These are phyloP conservation scores for Gonium pectorale DNA, from an alignment of 139 green algal genomes.

Conservation along the genomic window DNA sequence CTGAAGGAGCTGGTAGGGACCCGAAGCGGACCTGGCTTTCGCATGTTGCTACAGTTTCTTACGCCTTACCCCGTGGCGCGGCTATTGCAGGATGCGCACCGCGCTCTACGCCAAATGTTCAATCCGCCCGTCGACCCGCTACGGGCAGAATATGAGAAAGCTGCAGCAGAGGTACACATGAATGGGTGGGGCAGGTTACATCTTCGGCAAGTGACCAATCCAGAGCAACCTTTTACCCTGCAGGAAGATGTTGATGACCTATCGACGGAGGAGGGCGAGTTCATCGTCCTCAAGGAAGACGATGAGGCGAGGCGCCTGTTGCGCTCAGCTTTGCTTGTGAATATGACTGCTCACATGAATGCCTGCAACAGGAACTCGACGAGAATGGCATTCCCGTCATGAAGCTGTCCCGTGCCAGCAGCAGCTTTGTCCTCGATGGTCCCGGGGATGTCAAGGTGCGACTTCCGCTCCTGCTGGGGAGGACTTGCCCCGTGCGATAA, in stretches of 20 bases:
- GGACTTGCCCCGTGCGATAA: too few relatives aligned
- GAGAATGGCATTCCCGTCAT: conserved; percentile 27
- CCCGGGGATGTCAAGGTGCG: conserved; percentile 33
- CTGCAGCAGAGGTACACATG: conserved; percentile 13
- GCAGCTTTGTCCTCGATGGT: conserved; percentile 25
- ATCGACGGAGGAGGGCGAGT: conserved; percentile 16
- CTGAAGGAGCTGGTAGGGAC: conserved; percentile 22
- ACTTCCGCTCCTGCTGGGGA: too few relatives aligned
- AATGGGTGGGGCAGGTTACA: too few relatives aligned
- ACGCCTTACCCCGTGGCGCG: too few relatives aligned
- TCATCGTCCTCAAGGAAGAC: background rate
- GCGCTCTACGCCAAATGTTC: conserved; percentile 13
- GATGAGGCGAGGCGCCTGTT: background rate
- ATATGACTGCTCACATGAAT: background rate
- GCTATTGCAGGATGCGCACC: background rate
- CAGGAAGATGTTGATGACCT: conserved; percentile 37
- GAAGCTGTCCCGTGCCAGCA: conserved; percentile 19
- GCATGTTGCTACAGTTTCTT: background rate
- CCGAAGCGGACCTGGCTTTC: background rate
- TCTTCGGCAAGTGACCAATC: too few relatives aligned
- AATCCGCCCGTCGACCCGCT: background rate
- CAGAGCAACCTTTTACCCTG: background rate
- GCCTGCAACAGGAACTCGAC: conserved; percentile 14
- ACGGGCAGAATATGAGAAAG: conserved; percentile 23
- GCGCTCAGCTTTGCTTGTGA: background rate